Base-by-base conservation (phyloP, 2,329 filamentous ascomycete genomes). In the Rutstroemia sp. region DNA sequence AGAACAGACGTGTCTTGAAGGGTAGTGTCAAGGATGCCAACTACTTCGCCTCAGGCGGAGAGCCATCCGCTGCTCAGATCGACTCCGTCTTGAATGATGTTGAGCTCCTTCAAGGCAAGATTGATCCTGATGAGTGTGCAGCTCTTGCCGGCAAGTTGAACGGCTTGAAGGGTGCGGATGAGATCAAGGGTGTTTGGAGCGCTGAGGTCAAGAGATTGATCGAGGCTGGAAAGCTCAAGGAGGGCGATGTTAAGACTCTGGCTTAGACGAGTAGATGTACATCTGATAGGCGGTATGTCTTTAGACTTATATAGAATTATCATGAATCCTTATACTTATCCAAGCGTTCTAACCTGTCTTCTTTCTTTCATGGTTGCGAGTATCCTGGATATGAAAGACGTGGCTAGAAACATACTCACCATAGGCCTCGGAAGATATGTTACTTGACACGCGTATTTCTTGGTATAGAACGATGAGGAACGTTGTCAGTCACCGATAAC, bases 1-100 rank as follows among this genome's bases (percentile, higher is more conserved):
- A 99, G 88, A 99, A 99, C 83, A 96, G 96, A 83, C 90, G 94
- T 79, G 88, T 97, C 49, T 85, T 99, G 67, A 91, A 95, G 74
- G 86, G 84, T 61, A 91, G 89, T 63, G 88, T 92, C 75, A 99
- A 99, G 81, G 94, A 99, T 65, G 92, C 89, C 68, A 96, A 96
- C 80, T 99, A 99, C 84, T 96, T 99, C 73, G 80, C 79, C 57
- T 77, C 77, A 19, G 76, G 80, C 46, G 87, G 85, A 54, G 87
- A 92, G 59, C 77, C 86, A 25, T 81, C 87, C n/a, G 79, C 89
- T 14, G 76, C 82, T 10, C 83, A 90, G 70, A 90, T 99, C 64
- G 92, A 97, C 69, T 76, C 79, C 34, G 90, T 94, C 1, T 80
- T 97, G 39, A 81, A 81, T 66, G 92, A 96, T 64, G 88, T 95